These are phyloP conservation scores for Crithidia expoeki DNA, from an alignment of 208 protist genomes.

Conservation along the genomic window DNA sequence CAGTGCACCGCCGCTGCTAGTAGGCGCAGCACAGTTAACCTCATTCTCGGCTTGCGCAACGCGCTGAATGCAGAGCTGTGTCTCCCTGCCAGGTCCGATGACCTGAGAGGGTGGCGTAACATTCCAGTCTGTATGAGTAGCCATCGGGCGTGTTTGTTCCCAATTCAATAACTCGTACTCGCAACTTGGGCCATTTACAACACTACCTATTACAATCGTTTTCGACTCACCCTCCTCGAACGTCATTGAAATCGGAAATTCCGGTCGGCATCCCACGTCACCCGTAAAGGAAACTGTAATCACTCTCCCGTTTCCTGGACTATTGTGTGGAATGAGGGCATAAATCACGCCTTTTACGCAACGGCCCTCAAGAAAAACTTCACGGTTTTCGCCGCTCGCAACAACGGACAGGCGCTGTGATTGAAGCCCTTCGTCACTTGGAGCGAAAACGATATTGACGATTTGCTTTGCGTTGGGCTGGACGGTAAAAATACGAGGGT, in stretches of 20 bases:
- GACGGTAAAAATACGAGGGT: constrained; percentile 29
- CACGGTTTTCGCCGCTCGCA: constrained; percentile 29
- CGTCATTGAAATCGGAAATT: constrained; percentile 22
- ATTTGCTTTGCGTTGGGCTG: constrained; percentile 27
- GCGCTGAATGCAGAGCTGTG: constrained; percentile 16
- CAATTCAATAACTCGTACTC: constrained; percentile 32
- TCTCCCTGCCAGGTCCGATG: constrained; percentile 19
- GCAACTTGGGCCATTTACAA: constrained; percentile 19
- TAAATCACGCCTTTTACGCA: constrained; percentile 32
- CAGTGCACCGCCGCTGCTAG: background rate
- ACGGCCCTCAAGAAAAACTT: constrained; percentile 25
- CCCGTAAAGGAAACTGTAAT: constrained; percentile 26
- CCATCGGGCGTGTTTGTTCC: constrained; percentile 30
- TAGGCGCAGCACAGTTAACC: background rate
- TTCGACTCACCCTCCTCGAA: constrained; percentile 31
- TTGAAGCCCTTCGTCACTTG: constrained; percentile 22
- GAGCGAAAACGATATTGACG: constrained; percentile 30
- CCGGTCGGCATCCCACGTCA: constrained; percentile 28
- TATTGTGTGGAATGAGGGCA: constrained; percentile 21
- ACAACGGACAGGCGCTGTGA: constrained; percentile 23
- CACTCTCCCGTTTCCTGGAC: constrained; percentile 1
- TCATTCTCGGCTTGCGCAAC: background rate
- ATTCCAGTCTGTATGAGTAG: constrained; percentile 14
- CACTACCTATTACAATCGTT: constrained; percentile 27
- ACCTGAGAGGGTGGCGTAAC: constrained; percentile 12